Evolutionary conservation across 2,329 filamentous ascomycete genomes (phyloP), one percentile per base, ranked within the genome.

Genomic region (Botrytis paeoniae): DNA sequence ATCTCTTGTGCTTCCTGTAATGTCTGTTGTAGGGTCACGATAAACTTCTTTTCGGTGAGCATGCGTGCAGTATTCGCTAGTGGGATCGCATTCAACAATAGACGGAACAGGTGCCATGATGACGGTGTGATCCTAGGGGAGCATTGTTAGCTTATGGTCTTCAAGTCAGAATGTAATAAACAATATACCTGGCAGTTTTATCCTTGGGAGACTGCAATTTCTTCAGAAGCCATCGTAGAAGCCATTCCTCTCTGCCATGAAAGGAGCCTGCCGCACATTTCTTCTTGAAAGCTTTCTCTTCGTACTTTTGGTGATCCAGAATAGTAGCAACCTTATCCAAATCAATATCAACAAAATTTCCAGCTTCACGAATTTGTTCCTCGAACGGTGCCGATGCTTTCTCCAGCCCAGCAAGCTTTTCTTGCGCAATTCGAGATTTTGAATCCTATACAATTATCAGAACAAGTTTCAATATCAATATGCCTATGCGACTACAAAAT

Each of bases 31-130:
- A 97, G 80, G 16, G 93, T 87, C 1, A 83, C 82, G 48, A 92
- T 82, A 70, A 97, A 93, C 63, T 89, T 87, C 73, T 91, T 86
- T 73, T 94, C 90, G 35, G 89, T 89, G 10, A 97, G 85, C 6
- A 92, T 89, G 73, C 90, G 89, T 14, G 93, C 92, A 37, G 93
- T 85, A 18, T 89, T 90, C 63, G 92, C 90, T 0, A 89, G 83
- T 0, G 93, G 91, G 29, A 95, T 88, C n/a, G 89, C 83, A 68
- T 85, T 83, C 71, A 93, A 86, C 65, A 92, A 84, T 73, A 86
- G 86, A 62, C 85, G 84, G 37, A 94, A 80, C 51, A 94, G 85
- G 43, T 83, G 85, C 92, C 89, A 91, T 16, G 88, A 75, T 4
- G 83, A 78, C 10, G 77, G 71, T 20, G 68, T 76, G 45, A 62